phyloP scores from a whole-genome alignment of 163 green algal species.

The Chlamydomonas reinhardtii region DNA sequence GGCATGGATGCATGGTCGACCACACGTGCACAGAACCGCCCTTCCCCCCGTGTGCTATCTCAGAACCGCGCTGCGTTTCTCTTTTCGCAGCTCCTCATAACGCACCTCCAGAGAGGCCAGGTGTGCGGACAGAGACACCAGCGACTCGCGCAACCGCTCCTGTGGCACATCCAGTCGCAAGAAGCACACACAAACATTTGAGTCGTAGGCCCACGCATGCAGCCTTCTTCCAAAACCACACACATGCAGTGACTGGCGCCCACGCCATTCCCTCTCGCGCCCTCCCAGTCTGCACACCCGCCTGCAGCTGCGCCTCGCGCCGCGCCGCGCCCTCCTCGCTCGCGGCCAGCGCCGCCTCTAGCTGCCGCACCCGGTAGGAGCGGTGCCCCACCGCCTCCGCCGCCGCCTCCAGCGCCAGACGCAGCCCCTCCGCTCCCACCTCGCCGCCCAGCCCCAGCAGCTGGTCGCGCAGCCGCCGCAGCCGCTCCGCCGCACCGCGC shows the following conservation, averaged over 20 bases:
- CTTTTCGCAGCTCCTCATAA: too few relatives aligned
- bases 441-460: neutral
- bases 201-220: too few relatives aligned
- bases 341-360: constrained; percentile 30
- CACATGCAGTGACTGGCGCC: too few relatives aligned
- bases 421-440: constrained; percentile 1
- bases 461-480: constrained; percentile 15
- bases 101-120: constrained; percentile 27
- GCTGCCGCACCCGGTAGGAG: neutral
- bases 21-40: too few relatives aligned
- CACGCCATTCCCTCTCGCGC: too few relatives aligned
- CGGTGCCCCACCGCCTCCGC: constrained; percentile 21
- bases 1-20: too few relatives aligned
- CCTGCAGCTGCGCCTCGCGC: constrained; percentile 31
- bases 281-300: too few relatives aligned
- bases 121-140: constrained; percentile 38
- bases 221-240: too few relatives aligned
- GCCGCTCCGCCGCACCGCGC: neutral
- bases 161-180: too few relatives aligned
- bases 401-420: constrained; percentile 17
- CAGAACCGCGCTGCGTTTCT: too few relatives aligned
- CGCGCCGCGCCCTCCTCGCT: constrained; percentile 31
- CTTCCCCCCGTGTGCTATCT: too few relatives aligned
- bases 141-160: constrained; percentile 32
- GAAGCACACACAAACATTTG: too few relatives aligned